Conservation (phyloP, 805 yeast genomes). For the Candida vartiovaarae region DNA sequence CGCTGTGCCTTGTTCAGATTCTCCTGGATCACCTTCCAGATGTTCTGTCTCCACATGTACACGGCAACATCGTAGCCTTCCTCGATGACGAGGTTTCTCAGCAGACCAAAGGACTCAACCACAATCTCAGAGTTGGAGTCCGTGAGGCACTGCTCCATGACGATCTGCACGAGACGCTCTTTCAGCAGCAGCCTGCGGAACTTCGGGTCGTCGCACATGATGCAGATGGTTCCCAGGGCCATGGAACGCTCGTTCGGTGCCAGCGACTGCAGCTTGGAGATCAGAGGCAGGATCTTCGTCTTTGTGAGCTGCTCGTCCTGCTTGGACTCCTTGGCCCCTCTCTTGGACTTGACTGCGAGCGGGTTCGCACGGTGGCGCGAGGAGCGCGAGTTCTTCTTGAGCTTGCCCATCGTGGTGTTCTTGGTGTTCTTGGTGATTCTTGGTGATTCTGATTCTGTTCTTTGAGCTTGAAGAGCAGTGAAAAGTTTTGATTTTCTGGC, state of each 20-base stretch:
- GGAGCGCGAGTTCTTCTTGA: conserved; percentile 58
- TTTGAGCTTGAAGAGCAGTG: background rate
- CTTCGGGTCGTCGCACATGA: conserved; percentile 60
- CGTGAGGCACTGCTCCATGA: conserved; percentile 57
- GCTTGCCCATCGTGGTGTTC: conserved; percentile 9
- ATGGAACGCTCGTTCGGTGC: conserved; percentile 67
- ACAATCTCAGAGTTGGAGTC: conserved; percentile 71
- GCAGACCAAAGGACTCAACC: conserved; percentile 72
- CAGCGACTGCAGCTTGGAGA: conserved; percentile 54
- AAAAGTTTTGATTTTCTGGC: background rate
- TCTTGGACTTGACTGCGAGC: conserved; percentile 20
- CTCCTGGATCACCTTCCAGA: conserved; percentile 55
- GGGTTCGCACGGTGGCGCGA: conserved; percentile 34
- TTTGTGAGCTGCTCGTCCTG: conserved; percentile 43
- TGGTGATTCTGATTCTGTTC: background rate
- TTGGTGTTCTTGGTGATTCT: background rate
- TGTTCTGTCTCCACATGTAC: conserved; percentile 68
- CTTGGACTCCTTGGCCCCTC: conserved; percentile 20
- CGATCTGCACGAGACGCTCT: conserved; percentile 58
- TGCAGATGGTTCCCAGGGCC: conserved; percentile 68
- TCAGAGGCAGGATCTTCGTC: conserved; percentile 59
- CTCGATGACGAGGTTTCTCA: conserved; percentile 74
- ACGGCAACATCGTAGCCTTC: conserved; percentile 82
- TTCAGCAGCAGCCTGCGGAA: conserved; percentile 60
- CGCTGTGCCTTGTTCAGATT: conserved; percentile 44